Conservation (phyloP, 1,284 basidiomycete species). For the Peniophora sp. region DNA sequence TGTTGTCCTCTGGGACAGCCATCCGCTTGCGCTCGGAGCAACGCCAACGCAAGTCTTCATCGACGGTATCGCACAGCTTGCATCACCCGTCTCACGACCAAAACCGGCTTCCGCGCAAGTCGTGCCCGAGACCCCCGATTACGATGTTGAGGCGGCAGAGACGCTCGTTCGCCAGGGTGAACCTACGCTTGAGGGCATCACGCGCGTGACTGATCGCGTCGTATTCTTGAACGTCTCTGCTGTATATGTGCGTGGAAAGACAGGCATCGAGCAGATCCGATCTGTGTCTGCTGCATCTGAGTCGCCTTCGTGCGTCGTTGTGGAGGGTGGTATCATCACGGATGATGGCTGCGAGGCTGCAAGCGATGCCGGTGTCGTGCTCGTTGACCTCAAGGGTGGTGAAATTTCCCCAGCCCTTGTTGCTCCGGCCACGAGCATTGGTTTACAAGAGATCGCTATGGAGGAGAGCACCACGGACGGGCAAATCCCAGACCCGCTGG, state of each 20-base stretch:
- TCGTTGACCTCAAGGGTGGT: constrained; percentile 43
- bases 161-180: constrained; percentile 55
- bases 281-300: background rate
- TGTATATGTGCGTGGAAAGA: constrained; percentile 16
- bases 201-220: constrained; percentile 11
- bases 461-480: constrained; percentile 72
- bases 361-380: constrained; percentile 6
- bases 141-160: constrained; percentile 48
- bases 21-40: constrained; percentile 69
- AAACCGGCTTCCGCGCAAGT: constrained; percentile 30
- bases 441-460: constrained; percentile 49
- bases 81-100: constrained; percentile 19
- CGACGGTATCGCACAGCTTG: constrained; percentile 58
- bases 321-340: background rate
- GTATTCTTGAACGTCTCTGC: constrained; percentile 42
- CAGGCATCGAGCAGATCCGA: constrained; percentile 10
- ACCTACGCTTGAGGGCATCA: constrained; percentile 39
- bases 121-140: constrained; percentile 51
- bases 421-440: constrained; percentile 53
- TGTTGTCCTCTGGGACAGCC: constrained; percentile 86
- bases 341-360: background rate
- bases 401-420: constrained; percentile 52
- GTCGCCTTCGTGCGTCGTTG: constrained; percentile 1
- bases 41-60: constrained; percentile 68
- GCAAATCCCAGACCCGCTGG: constrained; percentile 41